A percentile compares a stretch with the other conserved stretches of the same genome.
Conservation (phyloP, 2,329 filamentous ascomycete species). For the Myrmaecium sp. region DNA sequence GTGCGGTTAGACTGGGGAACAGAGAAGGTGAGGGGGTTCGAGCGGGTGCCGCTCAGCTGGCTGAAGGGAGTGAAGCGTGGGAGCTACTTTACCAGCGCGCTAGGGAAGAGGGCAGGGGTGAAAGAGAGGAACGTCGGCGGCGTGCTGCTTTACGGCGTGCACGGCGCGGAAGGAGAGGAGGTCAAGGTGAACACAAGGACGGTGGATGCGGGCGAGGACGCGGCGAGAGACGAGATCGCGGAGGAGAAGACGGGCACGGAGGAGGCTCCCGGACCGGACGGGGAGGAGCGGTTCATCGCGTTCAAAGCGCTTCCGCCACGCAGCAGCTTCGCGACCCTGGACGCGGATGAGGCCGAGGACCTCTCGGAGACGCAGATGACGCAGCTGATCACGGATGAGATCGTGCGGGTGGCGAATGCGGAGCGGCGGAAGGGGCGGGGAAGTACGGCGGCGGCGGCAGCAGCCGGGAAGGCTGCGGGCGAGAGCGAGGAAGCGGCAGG, state of each 20-base stretch:
- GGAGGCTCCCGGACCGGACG: conserved; percentile 8
- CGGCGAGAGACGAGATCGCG: conserved; percentile 11
- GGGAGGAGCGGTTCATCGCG: conserved; percentile 25
- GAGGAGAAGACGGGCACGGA: conserved; percentile 8
- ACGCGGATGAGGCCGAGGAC: conserved; percentile 13
- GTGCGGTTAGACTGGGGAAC: conserved; percentile 90
- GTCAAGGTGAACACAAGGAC: conserved; percentile 74
- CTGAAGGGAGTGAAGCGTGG: conserved; percentile 60
- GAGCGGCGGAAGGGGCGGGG: conserved; percentile 24
- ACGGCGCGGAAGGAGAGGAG: conserved; percentile 51
- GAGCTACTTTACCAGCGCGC: conserved; percentile 77
- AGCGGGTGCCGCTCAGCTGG: conserved; percentile 62
- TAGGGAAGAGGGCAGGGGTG: conserved; percentile 62
- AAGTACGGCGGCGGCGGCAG: conserved; percentile 24
- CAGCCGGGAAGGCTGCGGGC: conserved; percentile 17
- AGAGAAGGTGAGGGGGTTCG: conserved; percentile 86
- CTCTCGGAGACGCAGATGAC: conserved; percentile 37
- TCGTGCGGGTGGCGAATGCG: conserved; percentile 47
- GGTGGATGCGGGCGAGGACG: conserved; percentile 39
- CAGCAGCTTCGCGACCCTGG: conserved; percentile 18
- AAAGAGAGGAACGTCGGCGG: conserved; percentile 71
- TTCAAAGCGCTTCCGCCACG: conserved; percentile 38
- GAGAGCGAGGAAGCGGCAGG: conserved; percentile 9
- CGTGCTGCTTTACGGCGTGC: conserved; percentile 58
- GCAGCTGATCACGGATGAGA: conserved; percentile 54